These are phyloP conservation scores for Meripilus lineatus DNA, from an alignment of 1,284 basidiomycete species.

Conservation along the genomic window DNA sequence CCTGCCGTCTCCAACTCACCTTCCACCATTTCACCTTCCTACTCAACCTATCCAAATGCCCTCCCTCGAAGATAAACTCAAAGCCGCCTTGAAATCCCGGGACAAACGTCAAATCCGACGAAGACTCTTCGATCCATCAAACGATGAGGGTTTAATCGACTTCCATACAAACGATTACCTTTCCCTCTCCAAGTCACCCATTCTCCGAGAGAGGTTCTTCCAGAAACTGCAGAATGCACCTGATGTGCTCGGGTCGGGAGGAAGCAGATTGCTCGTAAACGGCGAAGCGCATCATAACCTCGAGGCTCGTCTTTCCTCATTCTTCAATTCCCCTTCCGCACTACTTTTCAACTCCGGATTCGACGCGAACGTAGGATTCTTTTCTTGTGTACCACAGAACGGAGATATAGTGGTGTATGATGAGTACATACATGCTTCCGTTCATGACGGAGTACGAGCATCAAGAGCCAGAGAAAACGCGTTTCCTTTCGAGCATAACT, in stretches of 20 bases:
- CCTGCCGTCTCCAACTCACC: neutral
- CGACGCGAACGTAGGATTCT: conserved; percentile 91
- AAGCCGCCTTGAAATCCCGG: conserved; percentile 54
- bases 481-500: conserved; percentile 73
- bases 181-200: conserved; percentile 64
- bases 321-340: conserved; percentile 65
- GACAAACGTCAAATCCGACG: conserved; percentile 60
- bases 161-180: conserved; percentile 95
- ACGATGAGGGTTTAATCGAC: conserved; percentile 48
- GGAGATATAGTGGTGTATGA: conserved; percentile 84
- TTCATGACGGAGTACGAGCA: conserved; percentile 84
- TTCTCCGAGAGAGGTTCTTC: conserved; percentile 57
- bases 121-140: conserved; percentile 46
- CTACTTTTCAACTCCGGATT: conserved; percentile 94
- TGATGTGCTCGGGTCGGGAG: conserved; percentile 82
- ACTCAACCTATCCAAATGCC: too few species aligned
- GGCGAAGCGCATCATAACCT: conserved; percentile 61
- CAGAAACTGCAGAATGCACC: conserved; percentile 44
- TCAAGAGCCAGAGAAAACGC: conserved; percentile 43
- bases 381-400: conserved; percentile 76
- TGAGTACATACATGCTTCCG: conserved; percentile 87
- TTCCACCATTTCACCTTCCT: neutral
- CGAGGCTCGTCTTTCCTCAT: conserved; percentile 60
- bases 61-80: conserved; percentile 35
- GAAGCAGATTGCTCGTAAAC: conserved; percentile 88